Evolutionary conservation across 2,329 filamentous ascomycete genomes (phyloP).

Genomic region (Diplodia mutila): DNA sequence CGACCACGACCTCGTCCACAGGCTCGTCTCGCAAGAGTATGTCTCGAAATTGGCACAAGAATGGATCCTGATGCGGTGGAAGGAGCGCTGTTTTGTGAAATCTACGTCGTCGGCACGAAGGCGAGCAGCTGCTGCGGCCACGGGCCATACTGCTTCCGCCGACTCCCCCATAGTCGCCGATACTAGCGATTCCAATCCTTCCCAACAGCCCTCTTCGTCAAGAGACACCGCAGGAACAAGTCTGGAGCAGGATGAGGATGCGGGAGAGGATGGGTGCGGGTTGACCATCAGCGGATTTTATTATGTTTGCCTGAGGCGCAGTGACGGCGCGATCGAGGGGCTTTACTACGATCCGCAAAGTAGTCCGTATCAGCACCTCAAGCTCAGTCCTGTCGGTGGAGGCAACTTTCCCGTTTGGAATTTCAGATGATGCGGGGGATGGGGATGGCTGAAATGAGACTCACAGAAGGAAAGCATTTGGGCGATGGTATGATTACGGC

Average conservation of each 20-base stretch:
- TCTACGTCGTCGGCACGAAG: constrained; percentile 29
- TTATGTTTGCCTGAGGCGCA: constrained; percentile 54
- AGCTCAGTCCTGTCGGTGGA: constrained; percentile 43
- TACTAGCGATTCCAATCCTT: not conserved
- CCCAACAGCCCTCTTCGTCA: not conserved
- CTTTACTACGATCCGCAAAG: constrained; percentile 60
- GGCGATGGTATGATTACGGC: not conserved
- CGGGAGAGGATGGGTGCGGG: constrained; percentile 42
- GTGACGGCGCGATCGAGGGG: constrained; percentile 53
- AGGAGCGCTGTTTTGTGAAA: constrained; percentile 56
- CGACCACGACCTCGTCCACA: constrained; percentile 49
- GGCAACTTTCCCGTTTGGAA: constrained; percentile 45
- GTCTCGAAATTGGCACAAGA: constrained; percentile 47
- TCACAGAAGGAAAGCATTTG: constrained; percentile 38
- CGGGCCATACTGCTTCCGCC: constrained; percentile 24
- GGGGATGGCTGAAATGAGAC: constrained; percentile 66
- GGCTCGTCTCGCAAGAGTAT: constrained; percentile 47
- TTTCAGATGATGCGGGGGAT: constrained; percentile 39
- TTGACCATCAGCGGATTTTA: constrained; percentile 61
- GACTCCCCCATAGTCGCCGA: not conserved
- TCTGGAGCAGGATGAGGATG: constrained; percentile 23
- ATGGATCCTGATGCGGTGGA: constrained; percentile 63
- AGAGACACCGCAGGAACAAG: not conserved
- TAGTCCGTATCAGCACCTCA: constrained; percentile 58
- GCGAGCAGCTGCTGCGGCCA: constrained; percentile 7